These are phyloP conservation scores for Licmophora abbreviata DNA, from an alignment of 108 stramenopile genomes.

Conservation along the genomic window DNA sequence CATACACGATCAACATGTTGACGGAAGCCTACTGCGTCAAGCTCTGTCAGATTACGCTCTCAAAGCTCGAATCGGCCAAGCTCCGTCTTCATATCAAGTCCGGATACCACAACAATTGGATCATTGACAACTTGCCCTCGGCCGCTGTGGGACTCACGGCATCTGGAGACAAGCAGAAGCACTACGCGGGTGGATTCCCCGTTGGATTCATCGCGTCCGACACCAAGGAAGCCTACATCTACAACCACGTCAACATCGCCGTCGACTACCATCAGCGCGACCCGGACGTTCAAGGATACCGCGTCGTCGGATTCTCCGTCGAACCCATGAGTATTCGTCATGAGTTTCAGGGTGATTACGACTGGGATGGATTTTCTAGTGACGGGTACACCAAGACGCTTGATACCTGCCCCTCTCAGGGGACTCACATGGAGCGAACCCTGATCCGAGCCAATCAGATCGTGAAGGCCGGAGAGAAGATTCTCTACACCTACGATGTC, in stretches of 20 bases:
- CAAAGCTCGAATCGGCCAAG: conserved; percentile 44
- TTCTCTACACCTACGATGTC: conserved; percentile 99
- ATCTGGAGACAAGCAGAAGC: conserved; percentile 44
- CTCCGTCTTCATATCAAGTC: conserved; percentile 70
- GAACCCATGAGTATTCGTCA: conserved; percentile 91
- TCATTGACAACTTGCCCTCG: conserved; percentile 98
- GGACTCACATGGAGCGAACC: conserved; percentile 29
- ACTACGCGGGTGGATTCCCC: conserved; percentile 91
- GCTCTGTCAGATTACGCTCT: conserved; percentile 56
- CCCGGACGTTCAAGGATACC: conserved; percentile 67
- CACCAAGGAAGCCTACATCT: conserved; percentile 62
- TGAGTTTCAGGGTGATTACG: conserved; percentile 56
- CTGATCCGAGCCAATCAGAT: conserved; percentile 35
- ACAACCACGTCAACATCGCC: conserved; percentile 94
- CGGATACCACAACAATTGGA: conserved; percentile 97
- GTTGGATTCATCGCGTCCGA: conserved; percentile 75
- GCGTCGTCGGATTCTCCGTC: conserved; percentile 92
- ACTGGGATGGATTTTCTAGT: conserved; percentile 59
- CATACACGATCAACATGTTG: conserved; percentile 87
- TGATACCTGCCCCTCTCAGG: conserved; percentile 40
- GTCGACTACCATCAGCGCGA: conserved; percentile 85
- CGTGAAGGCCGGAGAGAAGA: conserved; percentile 40
- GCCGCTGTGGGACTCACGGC: conserved; percentile 56
- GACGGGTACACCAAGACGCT: conserved; percentile 64
- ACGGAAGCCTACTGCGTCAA: conserved; percentile 75